Base-by-base conservation (phyloP, 2,329 filamentous ascomycete species). In the Cladosporium oxysporum region DNA sequence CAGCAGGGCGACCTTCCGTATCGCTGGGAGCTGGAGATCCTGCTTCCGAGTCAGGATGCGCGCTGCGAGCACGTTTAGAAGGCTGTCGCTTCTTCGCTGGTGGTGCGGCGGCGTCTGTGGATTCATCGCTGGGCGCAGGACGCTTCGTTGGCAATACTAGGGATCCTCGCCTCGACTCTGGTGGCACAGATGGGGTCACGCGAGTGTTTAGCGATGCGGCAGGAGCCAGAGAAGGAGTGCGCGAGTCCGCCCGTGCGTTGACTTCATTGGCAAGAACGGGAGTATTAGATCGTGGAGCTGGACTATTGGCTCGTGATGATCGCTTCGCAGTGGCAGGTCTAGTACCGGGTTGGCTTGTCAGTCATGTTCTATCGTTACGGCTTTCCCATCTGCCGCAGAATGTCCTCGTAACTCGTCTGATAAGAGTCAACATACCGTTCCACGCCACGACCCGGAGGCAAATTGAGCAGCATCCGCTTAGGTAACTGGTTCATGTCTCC, bases 21-120 rank as follows among this genome's bases (percentile, higher is more conserved):
- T 78, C 76, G 44, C 74, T 77, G 5, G 75, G 75, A 21, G 75
- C 76, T 37, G 76, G 76, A 4, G 76, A 77, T 12, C 75, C 76
- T 52, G 74, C 73, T 57, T 77, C 76, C 12, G 75, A 77, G 18
- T 73, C 72, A 33, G 55, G 31, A 47, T 60, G 50, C 18, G 47
- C 49, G 21, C 63, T 71, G 69, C 21, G 66, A 66, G 26, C 66
- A 64, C 6, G 72, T 10, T 49, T 59, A 3, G 47, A 28, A 7
- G 26, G 35, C 23, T 60, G 63, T 31, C 63, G 63, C 29, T 65
- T 65, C 47, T 65, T 65, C 18, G 63, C 68, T 50, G 73, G 71
- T 5, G 68, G 58, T n/a, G 49, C 50, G 29, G 62, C 18, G 12
- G 21, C 29, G 14, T 66, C 55, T 37, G 41, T 35, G 18, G 49